These are phyloP conservation scores for Populus hybrid DNA, from an alignment of 441 rosid genomes.

Conservation along the genomic window DNA sequence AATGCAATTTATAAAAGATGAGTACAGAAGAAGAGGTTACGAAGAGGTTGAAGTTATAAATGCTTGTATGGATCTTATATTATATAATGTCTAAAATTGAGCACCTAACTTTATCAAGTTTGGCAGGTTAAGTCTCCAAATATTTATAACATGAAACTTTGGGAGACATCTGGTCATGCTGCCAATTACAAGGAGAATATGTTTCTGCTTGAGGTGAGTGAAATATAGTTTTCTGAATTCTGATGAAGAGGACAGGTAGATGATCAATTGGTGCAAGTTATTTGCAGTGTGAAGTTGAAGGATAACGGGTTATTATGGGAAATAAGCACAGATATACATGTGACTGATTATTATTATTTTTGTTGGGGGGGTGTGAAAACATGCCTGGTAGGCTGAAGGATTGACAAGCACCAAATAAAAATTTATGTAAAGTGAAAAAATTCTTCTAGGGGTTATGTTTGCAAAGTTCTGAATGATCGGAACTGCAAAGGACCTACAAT, in stretches of 20 bases:
- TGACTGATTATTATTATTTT: too few relatives aligned
- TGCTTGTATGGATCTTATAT: constrained; percentile 20
- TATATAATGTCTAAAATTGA: constrained; percentile 5
- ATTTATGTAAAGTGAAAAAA: neutral
- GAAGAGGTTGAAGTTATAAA: constrained; percentile 56
- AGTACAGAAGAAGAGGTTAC: constrained; percentile 87
- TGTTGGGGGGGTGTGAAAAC: neutral
- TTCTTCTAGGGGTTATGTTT: neutral
- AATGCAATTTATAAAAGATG: constrained; percentile 64
- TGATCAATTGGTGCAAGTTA: neutral
- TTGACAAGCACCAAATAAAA: neutral
- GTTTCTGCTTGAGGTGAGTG: constrained; percentile 87
- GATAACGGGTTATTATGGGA: neutral
- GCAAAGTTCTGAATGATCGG: neutral
- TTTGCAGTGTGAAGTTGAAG: neutral
- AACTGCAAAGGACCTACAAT: neutral
- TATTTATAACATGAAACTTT: constrained; percentile 91
- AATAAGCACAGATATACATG: neutral
- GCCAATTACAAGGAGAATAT: constrained; percentile 95
- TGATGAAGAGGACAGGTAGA: neutral
- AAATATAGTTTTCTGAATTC: neutral
- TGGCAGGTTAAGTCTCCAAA: constrained; percentile 89
- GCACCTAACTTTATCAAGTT: constrained; percentile 16
- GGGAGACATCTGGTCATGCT: constrained; percentile 99
- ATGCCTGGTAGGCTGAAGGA: neutral